phyloP scores from a whole-genome alignment of 225 moss, liverwort and hornwort species.

The Physcomitrium patens region DNA sequence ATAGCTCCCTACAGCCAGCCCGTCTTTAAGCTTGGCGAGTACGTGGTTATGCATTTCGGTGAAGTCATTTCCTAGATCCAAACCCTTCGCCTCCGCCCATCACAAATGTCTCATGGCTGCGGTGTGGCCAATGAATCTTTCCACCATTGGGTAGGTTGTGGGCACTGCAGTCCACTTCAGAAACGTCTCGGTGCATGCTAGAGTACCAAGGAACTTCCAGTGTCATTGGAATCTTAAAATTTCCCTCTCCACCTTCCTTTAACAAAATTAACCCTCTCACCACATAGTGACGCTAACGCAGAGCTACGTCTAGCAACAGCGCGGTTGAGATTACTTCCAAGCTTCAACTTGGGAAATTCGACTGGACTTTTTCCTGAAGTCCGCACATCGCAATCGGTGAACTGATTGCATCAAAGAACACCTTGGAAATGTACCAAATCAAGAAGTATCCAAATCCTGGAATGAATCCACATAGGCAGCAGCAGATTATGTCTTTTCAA shows the following conservation, averaged over 20 bases:
- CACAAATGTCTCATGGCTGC: neutral
- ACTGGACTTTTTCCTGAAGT: neutral
- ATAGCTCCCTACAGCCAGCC: slow-evolving; percentile 33
- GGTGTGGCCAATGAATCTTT: slow-evolving; percentile 24
- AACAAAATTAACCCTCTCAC: too few species aligned
- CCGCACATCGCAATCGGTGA: slow-evolving; percentile 24
- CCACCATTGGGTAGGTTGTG: slow-evolving; percentile 24
- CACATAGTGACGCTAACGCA: too few species aligned
- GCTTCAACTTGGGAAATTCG: too few species aligned
- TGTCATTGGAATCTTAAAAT: neutral
- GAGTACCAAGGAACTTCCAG: neutral
- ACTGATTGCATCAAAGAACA: neutral
- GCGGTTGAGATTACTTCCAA: too few species aligned
- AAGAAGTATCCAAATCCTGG: slow-evolving; percentile 59
- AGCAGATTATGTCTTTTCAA: slow-evolving; percentile 41
- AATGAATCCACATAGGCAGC: slow-evolving; percentile 46
- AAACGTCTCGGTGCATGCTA: slow-evolving; percentile 4
- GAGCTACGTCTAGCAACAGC: too few species aligned
- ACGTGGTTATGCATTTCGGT: slow-evolving; percentile 62
- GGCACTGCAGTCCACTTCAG: slow-evolving; percentile 21
- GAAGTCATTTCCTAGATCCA: slow-evolving; percentile 65
- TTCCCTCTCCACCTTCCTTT: too few species aligned
- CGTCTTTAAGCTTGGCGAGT: slow-evolving; percentile 36
- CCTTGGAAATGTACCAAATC: slow-evolving; percentile 56
- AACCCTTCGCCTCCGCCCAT: neutral